Evolutionary conservation across 306 rosid genomes (phyloP).

Genomic region (Vigna unguiculata): DNA sequence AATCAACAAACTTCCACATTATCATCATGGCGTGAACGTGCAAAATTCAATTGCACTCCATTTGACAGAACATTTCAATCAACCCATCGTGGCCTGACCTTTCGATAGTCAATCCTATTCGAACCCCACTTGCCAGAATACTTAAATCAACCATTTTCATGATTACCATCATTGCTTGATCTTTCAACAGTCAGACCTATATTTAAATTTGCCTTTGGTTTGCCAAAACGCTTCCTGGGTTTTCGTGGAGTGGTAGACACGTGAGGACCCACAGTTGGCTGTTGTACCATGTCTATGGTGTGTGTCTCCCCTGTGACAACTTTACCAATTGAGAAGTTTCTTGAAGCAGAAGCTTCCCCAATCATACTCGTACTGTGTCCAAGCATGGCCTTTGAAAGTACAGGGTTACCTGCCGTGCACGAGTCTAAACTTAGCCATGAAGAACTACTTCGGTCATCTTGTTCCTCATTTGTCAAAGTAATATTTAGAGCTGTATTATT

Average conservation of each 20-base stretch:
- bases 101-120: slow-evolving; percentile 48
- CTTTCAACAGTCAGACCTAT: slow-evolving; percentile 56
- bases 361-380: slow-evolving; percentile 30
- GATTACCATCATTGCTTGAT: slow-evolving; percentile 50
- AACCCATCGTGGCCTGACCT: slow-evolving; percentile 46
- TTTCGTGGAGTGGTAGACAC: slow-evolving; percentile 48
- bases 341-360: slow-evolving; percentile 40
- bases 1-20: slow-evolving; percentile 38
- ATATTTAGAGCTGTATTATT: slow-evolving; percentile 51
- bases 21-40: slow-evolving; percentile 49
- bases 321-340: slow-evolving; percentile 46
- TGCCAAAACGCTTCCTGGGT: slow-evolving; percentile 59
- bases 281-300: slow-evolving; percentile 50
- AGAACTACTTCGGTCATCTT: slow-evolving; percentile 57
- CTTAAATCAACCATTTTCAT: slow-evolving; percentile 48
- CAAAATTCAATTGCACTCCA: slow-evolving; percentile 44
- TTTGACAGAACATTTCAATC: slow-evolving; percentile 52
- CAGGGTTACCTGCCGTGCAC: slow-evolving; percentile 49
- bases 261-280: slow-evolving; percentile 53
- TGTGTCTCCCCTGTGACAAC: slow-evolving; percentile 42
- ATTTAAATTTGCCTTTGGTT: slow-evolving; percentile 51
- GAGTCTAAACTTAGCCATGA: slow-evolving; percentile 83
- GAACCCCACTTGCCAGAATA: slow-evolving; percentile 49
- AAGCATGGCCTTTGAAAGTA: slow-evolving; percentile 32
- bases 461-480: slow-evolving; percentile 53